These are phyloP conservation scores for Candida vartiovaarae DNA, from an alignment of 805 yeast genomes.

Conservation along the genomic window DNA sequence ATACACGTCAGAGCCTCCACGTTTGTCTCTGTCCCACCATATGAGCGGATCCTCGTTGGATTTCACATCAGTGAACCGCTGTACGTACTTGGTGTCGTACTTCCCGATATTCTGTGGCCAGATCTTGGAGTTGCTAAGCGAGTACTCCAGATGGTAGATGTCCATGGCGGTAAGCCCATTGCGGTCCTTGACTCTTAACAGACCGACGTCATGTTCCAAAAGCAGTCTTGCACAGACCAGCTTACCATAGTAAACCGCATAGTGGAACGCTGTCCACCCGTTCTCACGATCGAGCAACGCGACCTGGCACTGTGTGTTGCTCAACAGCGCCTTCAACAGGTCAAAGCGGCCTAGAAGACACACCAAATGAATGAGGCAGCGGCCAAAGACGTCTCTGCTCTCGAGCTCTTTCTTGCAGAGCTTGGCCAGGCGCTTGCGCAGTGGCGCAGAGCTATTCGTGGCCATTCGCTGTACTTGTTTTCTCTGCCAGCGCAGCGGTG, in stretches of 20 bases:
- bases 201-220: constrained; percentile 26
- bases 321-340: constrained; percentile 38
- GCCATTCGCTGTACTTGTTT: no score
- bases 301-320: constrained; percentile 38
- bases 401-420: constrained; percentile 33
- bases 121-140: constrained; percentile 36
- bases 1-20: constrained; percentile 54
- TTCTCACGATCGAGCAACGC: constrained; percentile 58
- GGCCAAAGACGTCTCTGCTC: constrained; percentile 63
- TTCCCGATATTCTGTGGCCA: constrained; percentile 33
- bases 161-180: constrained; percentile 70
- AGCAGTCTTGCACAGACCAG: constrained; percentile 45
- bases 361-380: constrained; percentile 53
- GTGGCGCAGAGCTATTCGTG: background rate
- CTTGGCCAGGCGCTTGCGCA: constrained; percentile 14
- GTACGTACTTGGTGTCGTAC: constrained; percentile 16
- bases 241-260: constrained; percentile 52
- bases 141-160: constrained; percentile 32
- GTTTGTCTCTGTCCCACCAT: constrained; percentile 34
- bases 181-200: constrained; percentile 57
- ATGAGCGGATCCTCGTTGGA: constrained; percentile 8
- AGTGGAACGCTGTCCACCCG: constrained; percentile 78
- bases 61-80: constrained; percentile 8
- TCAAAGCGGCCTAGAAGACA: constrained; percentile 44
- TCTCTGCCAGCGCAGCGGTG: no score